phyloP scores from a whole-genome alignment of 192 early-diverging fungal species.

The Coemansia sp. region DNA sequence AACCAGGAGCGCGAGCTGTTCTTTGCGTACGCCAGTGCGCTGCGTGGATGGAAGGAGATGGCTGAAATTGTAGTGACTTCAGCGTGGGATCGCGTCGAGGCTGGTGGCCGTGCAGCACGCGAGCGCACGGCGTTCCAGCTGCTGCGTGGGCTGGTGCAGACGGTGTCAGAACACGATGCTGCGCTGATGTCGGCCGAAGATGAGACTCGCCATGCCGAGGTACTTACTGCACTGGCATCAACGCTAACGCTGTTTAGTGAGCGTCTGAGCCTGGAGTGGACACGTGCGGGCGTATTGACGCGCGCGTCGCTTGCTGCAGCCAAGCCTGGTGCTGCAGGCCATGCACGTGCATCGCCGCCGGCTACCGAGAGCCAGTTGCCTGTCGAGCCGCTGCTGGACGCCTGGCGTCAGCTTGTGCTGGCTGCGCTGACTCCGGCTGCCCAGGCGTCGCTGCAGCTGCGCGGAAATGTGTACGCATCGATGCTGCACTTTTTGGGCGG shows the following conservation, averaged over 20 bases:
- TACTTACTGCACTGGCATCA: conserved; percentile 37
- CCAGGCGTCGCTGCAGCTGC: conserved; percentile 56
- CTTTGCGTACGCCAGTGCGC: conserved; percentile 64
- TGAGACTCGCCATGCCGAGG: conserved; percentile 38
- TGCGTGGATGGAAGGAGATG: conserved; percentile 81
- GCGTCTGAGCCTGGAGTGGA: conserved; percentile 43
- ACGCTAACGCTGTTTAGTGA: conserved; percentile 42
- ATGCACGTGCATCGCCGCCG: conserved; percentile 38
- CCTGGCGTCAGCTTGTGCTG: conserved; percentile 59
- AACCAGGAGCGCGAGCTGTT: conserved; percentile 73
- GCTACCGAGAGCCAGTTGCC: conserved; percentile 57
- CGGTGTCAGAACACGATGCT: conserved; percentile 35
- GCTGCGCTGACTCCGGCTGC: conserved; percentile 61
- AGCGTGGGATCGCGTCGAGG: conserved; percentile 65
- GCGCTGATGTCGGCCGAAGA: conserved; percentile 17
- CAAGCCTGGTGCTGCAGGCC: conserved; percentile 40
- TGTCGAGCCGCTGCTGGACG: conserved; percentile 56
- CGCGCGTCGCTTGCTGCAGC: conserved; percentile 34
- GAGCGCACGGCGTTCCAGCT: conserved; percentile 60
- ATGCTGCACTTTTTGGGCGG: conserved; percentile 68
- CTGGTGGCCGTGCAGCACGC: conserved; percentile 60
- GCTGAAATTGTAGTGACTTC: conserved; percentile 64
- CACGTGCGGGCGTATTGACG: conserved; percentile 31
- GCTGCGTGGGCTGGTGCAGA: conserved; percentile 64
- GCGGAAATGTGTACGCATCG: conserved; percentile 80